A percentile compares a stretch with the other conserved stretches of the same genome.
phyloP scores from a whole-genome alignment of 441 rosid species.

The Erysimum cheiri region DNA sequence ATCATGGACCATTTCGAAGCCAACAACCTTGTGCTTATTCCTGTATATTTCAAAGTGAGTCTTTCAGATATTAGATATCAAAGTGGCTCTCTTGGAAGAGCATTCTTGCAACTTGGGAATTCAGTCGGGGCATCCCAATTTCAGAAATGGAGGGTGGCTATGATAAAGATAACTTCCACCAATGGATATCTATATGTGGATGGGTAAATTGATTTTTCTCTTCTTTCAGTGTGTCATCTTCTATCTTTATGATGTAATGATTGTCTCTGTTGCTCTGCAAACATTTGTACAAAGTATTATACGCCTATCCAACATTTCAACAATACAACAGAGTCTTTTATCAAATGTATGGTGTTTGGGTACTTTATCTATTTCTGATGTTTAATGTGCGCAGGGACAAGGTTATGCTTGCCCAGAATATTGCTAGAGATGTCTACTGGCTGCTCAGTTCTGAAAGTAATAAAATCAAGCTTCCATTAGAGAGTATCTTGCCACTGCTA shows the following conservation, averaged over 20 bases:
- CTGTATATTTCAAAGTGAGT: conserved; percentile 13
- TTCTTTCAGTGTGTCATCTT: not conserved
- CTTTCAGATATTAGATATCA: no score
- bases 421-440: conserved; percentile 25
- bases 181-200: not conserved
- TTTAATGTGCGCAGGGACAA: conserved; percentile 19
- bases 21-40: not conserved
- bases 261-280: not conserved
- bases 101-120: not conserved
- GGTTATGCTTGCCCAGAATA: conserved; percentile 22
- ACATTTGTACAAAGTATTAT: not conserved
- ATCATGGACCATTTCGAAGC: conserved; percentile 9
- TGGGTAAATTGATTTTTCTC: conserved; percentile 19
- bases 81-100: not conserved
- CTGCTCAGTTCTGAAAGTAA: not conserved
- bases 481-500: not conserved
- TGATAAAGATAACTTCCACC: not conserved
- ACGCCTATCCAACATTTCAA: not conserved
- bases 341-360: not conserved
- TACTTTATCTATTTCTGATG: not conserved
- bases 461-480: not conserved
- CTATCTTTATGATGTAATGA: not conserved
- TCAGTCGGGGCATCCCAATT: not conserved
- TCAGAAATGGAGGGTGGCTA: conserved; percentile 21
- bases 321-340: not conserved